Evolutionary conservation across 495 filamentous ascomycete species (phyloP).

Genomic region (Darksidea phi): DNA sequence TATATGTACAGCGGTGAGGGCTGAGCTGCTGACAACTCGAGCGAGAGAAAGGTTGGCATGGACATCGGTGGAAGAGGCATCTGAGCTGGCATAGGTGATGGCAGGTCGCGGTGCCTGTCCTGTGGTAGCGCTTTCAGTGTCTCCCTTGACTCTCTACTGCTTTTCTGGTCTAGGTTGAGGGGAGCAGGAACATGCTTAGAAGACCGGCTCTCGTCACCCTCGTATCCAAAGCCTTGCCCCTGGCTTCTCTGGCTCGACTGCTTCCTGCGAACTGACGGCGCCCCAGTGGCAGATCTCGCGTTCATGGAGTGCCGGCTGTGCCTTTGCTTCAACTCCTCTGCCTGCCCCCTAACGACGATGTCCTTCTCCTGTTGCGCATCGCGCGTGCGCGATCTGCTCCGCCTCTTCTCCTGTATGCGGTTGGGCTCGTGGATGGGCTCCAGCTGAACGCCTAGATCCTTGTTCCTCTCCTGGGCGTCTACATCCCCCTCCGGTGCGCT

Average conservation of each 20-base stretch:
- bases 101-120: slow-evolving; percentile 25
- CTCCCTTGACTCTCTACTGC: slow-evolving; percentile 1
- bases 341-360: slow-evolving; percentile 25
- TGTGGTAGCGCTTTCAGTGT: slow-evolving; percentile 18
- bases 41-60: slow-evolving; percentile 81
- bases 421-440: not conserved
- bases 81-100: slow-evolving; percentile 66
- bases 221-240: slow-evolving; percentile 12
- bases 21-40: slow-evolving; percentile 77
- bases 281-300: slow-evolving; percentile 44
- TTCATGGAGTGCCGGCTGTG: slow-evolving; percentile 34
- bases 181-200: slow-evolving; percentile 30
- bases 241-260: slow-evolving; percentile 34
- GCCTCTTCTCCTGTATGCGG: not conserved
- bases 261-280: slow-evolving; percentile 42
- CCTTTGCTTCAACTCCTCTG: slow-evolving; percentile 23
- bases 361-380: slow-evolving; percentile 23
- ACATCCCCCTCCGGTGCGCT: slow-evolving; percentile 1
- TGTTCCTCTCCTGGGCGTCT: not conserved
- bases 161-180: slow-evolving; percentile 46
- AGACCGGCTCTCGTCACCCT: slow-evolving; percentile 13
- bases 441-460: not conserved
- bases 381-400: slow-evolving; percentile 2
- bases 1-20: slow-evolving; percentile 89
- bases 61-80: slow-evolving; percentile 83